Evolutionary conservation across 192 early-diverging fungal species (phyloP), one percentile per base, ranked within the genome.

Genomic region (Coemansia sp.): DNA sequence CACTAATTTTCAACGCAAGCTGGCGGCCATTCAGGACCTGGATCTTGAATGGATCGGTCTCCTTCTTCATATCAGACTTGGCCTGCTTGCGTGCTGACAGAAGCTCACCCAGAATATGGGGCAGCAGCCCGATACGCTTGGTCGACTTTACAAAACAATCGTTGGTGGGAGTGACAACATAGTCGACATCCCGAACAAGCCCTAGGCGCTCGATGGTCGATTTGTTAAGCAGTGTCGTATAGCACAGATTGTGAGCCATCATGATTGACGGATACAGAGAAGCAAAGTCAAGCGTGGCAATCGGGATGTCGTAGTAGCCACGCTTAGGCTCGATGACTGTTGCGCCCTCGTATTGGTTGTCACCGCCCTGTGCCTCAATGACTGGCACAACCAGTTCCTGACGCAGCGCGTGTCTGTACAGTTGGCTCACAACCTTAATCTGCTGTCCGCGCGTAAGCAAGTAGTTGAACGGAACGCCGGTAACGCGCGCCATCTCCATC

Each of bases 231-330:
- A 94, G 85, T 0, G 97, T 97, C 0, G 94, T 94, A 76, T 99
- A 99, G 79, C 97, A 99, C 26, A 99, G 86, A 70, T 99, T 99
- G 82, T 97, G 97, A 26, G 94, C 96, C 90, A 97, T 97, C 94
- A 99, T 99, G 67, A 99, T 99, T 9, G 95, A 96, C 16, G 97
- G 97, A 75, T 99, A 99, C 70, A 99, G 87, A 4, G 96, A 98
- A 0, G 91, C 93, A 76, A 99, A 99, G 89, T 99, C 97, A 39
- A 99, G 89, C 2, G 96, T 98, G 9, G 97, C 93, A 78, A 99
- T 97, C 3, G 95, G 96, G n/a, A 89, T 76, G 70, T 96, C 91
- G 70, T 98, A 98, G 65, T 91, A 99, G 9, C 96, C 97, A 66
- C 89, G 92, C 62, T 87, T 83, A 38, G 97, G 95, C 53, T 99